Base-by-base conservation (phyloP, 805 yeast species). In the Wickerhamiella musiphila region DNA sequence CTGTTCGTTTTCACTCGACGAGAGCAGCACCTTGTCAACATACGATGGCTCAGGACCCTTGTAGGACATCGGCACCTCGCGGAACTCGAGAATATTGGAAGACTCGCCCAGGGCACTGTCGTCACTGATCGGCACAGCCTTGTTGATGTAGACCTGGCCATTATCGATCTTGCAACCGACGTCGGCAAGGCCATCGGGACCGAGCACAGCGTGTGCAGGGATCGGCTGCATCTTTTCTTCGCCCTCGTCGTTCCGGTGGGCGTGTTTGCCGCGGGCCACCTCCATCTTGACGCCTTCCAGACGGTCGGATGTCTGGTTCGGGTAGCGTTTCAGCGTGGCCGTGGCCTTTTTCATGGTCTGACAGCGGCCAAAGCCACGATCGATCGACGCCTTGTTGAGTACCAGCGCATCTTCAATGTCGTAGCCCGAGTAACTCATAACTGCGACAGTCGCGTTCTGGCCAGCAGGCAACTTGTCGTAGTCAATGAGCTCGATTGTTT, bases 391-490 rank as follows among this genome's bases (percentile, higher is more conserved):
- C 54, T 86, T 90, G 57, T 90, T 90, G 46, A 90, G 60, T 14
- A 90, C 95, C 51, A 90, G 65, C 5, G 98, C 98, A 73, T 90
- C 98, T 60, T 90, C 96, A 53, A 90, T 90, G 78, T 90, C 98
- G 53, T 90, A 90, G 41, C 98, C 98, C 0, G 96, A 86, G 50
- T 90, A 90, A 6, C 94, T 82, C 98, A 90, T 90, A 23, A 90
- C 98, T 2, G 98, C 98, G 36, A 90, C 98, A 1, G 93, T 79
- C 7, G 98, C 98, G 54, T 90, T 90, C 57, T 90, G 98, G 6
- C 98, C 98, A 4, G 98, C 98, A 3, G 98, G 98, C 26, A 90
- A 63, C 52, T 90, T 84, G 56, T 90, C 98, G 53, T 90, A 90
- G 39, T 86, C 78, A 41, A 90, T 86, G 39, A 90, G 63, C 58